phyloP scores from a whole-genome alignment of 2,329 filamentous ascomycete genomes.

The Neurospora crassa region DNA sequence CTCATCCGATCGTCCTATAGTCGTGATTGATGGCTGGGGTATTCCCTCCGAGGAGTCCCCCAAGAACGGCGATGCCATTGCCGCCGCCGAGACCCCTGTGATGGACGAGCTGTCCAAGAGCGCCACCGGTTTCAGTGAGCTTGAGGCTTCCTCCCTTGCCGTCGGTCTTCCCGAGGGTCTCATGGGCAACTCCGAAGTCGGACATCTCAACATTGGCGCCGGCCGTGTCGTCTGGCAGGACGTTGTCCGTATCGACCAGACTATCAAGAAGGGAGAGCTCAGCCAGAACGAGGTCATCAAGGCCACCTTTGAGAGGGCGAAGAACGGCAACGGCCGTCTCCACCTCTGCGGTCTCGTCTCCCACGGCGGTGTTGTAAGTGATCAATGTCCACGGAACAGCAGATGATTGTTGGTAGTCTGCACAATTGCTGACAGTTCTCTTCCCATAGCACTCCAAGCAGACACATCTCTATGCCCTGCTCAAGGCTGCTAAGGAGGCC shows the following conservation, averaged over 20 bases:
- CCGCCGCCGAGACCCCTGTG: conserved; percentile 81
- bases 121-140: conserved; percentile 76
- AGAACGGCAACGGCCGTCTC: conserved; percentile 81
- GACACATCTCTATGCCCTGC: conserved; percentile 77
- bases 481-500: conserved; percentile 83
- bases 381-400: no score
- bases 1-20: conserved; percentile 42
- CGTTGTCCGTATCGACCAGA: conserved; percentile 90
- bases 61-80: conserved; percentile 88
- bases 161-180: conserved; percentile 93
- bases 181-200: conserved; percentile 99
- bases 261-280: conserved; percentile 77
- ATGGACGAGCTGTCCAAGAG: conserved; percentile 89
- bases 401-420: not conserved
- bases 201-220: conserved; percentile 96
- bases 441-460: conserved; percentile 73
- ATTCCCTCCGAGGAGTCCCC: conserved; percentile 71
- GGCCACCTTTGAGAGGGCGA: conserved; percentile 66
- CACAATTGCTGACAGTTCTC: conserved; percentile 10
- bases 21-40: conserved; percentile 99
- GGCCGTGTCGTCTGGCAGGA: conserved; percentile 98
- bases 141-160: conserved; percentile 91
- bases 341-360: conserved; percentile 89
- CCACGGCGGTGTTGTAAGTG: conserved; percentile 73
- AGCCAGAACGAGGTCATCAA: conserved; percentile 68